Evolutionary conservation across 371 early-diverging fungal species (phyloP).

Genomic region (Basidiobolus meristosporus): DNA sequence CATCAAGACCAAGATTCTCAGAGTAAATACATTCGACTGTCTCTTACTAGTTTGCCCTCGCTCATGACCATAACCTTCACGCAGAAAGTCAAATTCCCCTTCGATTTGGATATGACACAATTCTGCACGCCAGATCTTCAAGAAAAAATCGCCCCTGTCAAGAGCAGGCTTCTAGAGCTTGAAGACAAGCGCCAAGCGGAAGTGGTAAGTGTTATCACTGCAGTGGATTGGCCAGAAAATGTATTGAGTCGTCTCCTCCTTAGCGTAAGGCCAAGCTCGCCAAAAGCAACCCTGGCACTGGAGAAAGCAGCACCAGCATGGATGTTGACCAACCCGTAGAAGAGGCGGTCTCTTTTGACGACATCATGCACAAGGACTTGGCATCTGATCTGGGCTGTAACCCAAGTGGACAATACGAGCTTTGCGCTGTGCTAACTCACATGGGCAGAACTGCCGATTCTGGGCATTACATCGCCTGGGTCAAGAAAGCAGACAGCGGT

Average conservation of each 20-base stretch:
- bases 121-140: constrained; percentile 75
- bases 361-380: constrained; percentile 36
- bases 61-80: not conserved
- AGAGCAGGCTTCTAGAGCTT: constrained; percentile 40
- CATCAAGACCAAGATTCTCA: constrained; percentile 82
- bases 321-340: constrained; percentile 13
- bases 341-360: constrained; percentile 10
- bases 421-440: constrained; percentile 72
- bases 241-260: not conserved
- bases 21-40: constrained; percentile 7
- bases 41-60: not conserved
- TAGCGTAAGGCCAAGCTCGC: constrained; percentile 13
- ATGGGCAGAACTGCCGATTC: constrained; percentile 71
- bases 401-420: constrained; percentile 58
- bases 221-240: not conserved
- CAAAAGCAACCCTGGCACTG: constrained; percentile 12
- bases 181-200: constrained; percentile 52
- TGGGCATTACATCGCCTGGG: constrained; percentile 87
- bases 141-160: constrained; percentile 53
- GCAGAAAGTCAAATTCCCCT: constrained; percentile 80
- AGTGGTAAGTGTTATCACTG: constrained; percentile 11
- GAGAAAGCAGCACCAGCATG: constrained; percentile 8
- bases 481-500: constrained; percentile 29
- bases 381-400: constrained; percentile 62
- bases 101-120: constrained; percentile 71